Percentiles rank a stretch among this genome's conserved stretches.
These are phyloP conservation scores for Ophiobolus disseminans DNA, from an alignment of 2,329 filamentous ascomycete species.

Conservation along the genomic window DNA sequence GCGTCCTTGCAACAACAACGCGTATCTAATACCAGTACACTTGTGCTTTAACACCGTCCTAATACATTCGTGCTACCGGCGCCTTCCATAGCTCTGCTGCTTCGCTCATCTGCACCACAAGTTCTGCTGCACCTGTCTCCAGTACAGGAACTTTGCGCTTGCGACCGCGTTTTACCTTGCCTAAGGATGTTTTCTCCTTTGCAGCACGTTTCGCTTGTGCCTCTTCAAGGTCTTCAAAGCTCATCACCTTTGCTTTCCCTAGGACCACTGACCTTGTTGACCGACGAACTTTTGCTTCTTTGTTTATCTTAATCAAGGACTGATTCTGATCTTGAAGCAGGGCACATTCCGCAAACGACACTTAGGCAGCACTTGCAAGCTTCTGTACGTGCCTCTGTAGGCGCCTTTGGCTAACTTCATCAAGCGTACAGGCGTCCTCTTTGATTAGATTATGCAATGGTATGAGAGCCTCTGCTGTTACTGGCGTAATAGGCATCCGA, in stretches of 20 bases:
- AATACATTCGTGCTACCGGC: constrained; percentile 1
- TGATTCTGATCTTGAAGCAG: too few species aligned
- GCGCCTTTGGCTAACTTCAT: constrained; percentile 35
- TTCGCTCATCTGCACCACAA: not conserved
- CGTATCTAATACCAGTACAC: not conserved
- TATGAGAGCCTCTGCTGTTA: constrained; percentile 26
- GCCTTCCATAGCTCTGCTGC: not conserved
- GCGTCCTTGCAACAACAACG: not conserved
- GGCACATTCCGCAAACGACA: too few species aligned
- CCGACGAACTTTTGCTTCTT: constrained; percentile 19
- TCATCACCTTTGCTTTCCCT: not conserved
- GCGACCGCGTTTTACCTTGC: not conserved
- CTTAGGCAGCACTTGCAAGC: not conserved
- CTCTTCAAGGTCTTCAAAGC: not conserved
- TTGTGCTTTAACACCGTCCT: not conserved
- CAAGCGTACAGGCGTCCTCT: constrained; percentile 24
- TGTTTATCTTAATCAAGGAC: constrained; percentile 33
- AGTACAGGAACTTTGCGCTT: not conserved
- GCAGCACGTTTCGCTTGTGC: not conserved
- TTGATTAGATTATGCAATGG: constrained; percentile 24
- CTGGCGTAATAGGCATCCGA: constrained; percentile 23
- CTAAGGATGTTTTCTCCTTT: not conserved
- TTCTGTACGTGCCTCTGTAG: not conserved
- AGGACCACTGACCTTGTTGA: not conserved
- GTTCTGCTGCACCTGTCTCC: not conserved